Percentiles rank a stretch among this genome's conserved stretches.
Evolutionary conservation across 768 basidiomycete species (phyloP).

Genomic region (Naganishia antarctica): DNA sequence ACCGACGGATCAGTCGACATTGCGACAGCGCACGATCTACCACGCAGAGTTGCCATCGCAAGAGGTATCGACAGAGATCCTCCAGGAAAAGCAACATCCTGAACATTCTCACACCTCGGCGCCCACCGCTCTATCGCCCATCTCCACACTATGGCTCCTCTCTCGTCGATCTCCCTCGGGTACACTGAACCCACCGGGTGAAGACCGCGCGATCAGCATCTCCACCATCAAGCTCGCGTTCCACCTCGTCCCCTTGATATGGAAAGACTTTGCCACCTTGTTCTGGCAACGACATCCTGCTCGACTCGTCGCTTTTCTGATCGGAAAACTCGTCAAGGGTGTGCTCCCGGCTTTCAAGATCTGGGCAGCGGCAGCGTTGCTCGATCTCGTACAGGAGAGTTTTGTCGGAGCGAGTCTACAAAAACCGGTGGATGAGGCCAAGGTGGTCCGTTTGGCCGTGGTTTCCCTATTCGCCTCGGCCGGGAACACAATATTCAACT

Average conservation of each 20-base stretch:
- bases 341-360: conserved; percentile 34
- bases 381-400: conserved; percentile 36
- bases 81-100: neutral
- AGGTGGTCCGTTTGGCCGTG: conserved; percentile 28
- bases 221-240: conserved; percentile 29
- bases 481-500: conserved; percentile 25
- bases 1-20: neutral
- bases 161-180: neutral
- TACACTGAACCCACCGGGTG: conserved; percentile 21
- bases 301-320: conserved; percentile 27
- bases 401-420: conserved; percentile 22
- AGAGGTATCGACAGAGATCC: neutral
- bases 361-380: conserved; percentile 32
- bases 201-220: conserved; percentile 31
- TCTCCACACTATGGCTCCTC: conserved; percentile 6
- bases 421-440: conserved; percentile 3
- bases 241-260: conserved; percentile 27
- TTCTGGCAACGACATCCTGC: conserved; percentile 28
- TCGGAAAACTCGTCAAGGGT: conserved; percentile 29
- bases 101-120: neutral
- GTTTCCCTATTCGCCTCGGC: conserved; percentile 17
- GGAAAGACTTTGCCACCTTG: conserved; percentile 24
- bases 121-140: neutral
- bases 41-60: neutral
- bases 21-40: neutral